Evolutionary conservation across 1,139 yeast species (phyloP), one percentile per base, ranked within the genome.

Genomic region (Yamadazyma taylorii): DNA sequence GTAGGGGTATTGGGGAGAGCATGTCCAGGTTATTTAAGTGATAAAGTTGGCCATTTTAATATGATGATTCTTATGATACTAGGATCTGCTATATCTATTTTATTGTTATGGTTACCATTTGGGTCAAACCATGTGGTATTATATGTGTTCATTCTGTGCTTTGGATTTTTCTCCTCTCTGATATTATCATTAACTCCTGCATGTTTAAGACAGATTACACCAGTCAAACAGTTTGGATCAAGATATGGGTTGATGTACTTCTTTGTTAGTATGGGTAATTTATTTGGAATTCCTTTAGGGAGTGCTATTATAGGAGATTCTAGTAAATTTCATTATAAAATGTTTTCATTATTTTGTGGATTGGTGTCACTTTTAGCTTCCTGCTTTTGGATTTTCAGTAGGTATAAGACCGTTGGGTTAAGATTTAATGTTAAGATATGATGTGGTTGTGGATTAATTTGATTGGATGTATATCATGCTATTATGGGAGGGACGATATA

Each of bases 261-360:
- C 27, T 55, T 66, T 39, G 60, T 66, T n/a, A 66, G 73, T 36
- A 42, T 63, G 34, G 73, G 73, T 3, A 67, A 66, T 38, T 53
- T 69, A 31, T 53, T 69, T 34, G 74, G 73, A 12, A 59, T 70
- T n/a, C 75, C 75, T 3, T 47, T 66, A n/a, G 73, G 68, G 4
- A 69, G 72, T 19, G 61, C 66, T n/a, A 63, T 70, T 17, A 69
- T 70, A 29, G 66, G 64, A 8, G 47, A 58, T 29, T 69, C 67
- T 19, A 51, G 58, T 24, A 46, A 47, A 24, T 53, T 50, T 17
- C 56, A 60, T 30, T 70, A 69, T 41, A 46, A 53, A 25, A 53
- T 60, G 53, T 69, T 69, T 48, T 60, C 65, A 3, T 43, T 66
- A 30, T 58, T 68, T 41, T 64, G 65, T 37, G 72, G 71, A 4